A percentile compares a stretch with the other conserved stretches of the same genome.
These are phyloP conservation scores for Nissolia schottii DNA, from an alignment of 306 rosid species.

Conservation along the genomic window DNA sequence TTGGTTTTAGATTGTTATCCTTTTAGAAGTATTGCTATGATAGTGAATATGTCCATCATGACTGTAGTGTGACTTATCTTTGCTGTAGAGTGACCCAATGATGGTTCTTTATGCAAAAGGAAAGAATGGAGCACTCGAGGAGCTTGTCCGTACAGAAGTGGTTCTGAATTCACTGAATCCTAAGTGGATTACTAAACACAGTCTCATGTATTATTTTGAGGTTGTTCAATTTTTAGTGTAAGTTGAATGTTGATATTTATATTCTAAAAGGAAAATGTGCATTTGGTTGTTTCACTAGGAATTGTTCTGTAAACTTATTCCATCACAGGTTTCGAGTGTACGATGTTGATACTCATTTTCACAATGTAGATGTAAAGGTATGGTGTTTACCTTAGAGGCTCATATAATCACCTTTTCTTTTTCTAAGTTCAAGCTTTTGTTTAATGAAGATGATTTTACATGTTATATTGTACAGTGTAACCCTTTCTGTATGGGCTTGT, in stretches of 20 bases:
- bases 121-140: conserved; percentile 76
- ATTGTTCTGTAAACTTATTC: conserved; percentile 19
- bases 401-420: conserved; percentile 1
- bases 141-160: conserved; percentile 91
- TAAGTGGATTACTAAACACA: conserved; percentile 74
- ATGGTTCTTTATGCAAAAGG: conserved; percentile 67
- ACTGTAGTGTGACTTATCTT: conserved; percentile 15
- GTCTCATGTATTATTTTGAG: conserved; percentile 74
- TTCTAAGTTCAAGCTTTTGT: not conserved
- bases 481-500: not conserved
- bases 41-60: conserved; percentile 3
- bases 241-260: conserved; percentile 45
- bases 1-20: not conserved
- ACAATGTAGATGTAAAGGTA: conserved; percentile 81
- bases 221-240: conserved; percentile 89
- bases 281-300: conserved; percentile 34
- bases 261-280: conserved; percentile 21
- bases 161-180: conserved; percentile 81
- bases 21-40: not conserved
- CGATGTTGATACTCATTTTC: conserved; percentile 87
- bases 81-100: conserved; percentile 90
- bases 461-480: not conserved
- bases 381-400: not conserved
- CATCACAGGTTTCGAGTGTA: conserved; percentile 79
- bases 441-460: conserved; percentile 3